Conservation (phyloP, 257 asterid species). For the Cynanchum wilfordii region DNA sequence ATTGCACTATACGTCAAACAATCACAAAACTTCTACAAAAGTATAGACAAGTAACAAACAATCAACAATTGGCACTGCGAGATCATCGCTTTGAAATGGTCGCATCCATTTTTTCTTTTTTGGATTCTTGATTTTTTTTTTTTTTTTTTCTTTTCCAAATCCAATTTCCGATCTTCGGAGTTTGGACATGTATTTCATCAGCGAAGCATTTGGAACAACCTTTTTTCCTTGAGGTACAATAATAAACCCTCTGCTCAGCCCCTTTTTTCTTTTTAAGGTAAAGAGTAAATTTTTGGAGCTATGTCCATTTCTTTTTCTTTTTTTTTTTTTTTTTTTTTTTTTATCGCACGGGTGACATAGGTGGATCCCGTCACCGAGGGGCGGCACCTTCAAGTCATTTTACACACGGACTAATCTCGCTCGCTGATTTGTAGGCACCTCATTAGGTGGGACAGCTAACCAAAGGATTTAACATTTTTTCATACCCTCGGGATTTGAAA, state of each 20-base stretch:
- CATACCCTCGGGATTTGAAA: too few species aligned
- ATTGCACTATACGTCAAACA: conserved; percentile 1
- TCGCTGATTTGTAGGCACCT: too few species aligned
- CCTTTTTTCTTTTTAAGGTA: not conserved
- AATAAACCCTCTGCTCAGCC: not conserved
- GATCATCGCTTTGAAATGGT: conserved; percentile 47
- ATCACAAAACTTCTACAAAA: not conserved
- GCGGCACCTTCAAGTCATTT: too few species aligned
- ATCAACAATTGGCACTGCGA: conserved; percentile 24
- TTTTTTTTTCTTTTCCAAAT: not conserved
- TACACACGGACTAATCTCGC: too few species aligned
- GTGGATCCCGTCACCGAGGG: too few species aligned
- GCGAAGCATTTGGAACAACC: not conserved
- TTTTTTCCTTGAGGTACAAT: not conserved
- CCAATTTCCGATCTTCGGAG: not conserved
- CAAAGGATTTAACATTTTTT: too few species aligned
- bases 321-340: too few species aligned
- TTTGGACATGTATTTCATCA: too few species aligned
- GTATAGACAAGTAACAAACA: not conserved
- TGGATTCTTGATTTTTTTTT: too few species aligned
- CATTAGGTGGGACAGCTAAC: too few species aligned
- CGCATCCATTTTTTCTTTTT: not conserved
- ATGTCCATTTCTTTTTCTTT: too few species aligned
- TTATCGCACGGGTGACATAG: too few species aligned
- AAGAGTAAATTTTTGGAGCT: not conserved